A percentile compares a stretch with the other conserved stretches of the same genome.
Conservation (phyloP, 1,139 yeast species). For the Scheffersomyces insectosa region DNA sequence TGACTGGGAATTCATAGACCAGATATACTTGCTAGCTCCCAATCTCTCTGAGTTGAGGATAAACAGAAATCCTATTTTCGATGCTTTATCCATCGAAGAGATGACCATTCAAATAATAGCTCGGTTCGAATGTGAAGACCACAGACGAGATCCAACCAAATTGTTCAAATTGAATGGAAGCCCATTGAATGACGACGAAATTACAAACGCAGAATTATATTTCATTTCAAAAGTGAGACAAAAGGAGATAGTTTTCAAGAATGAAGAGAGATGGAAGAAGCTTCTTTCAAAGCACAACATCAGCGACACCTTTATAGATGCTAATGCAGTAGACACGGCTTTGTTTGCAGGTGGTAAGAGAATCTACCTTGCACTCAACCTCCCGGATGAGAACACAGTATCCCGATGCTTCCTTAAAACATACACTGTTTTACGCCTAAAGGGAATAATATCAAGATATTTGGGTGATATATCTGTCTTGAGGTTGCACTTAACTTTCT, state of each 20-base stretch:
- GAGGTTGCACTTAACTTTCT: slow-evolving; percentile 23
- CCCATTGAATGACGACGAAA: slow-evolving; percentile 42
- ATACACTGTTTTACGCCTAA: slow-evolving; percentile 28
- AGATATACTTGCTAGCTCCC: slow-evolving; percentile 31
- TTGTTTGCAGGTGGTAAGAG: not conserved
- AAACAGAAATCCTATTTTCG: slow-evolving; percentile 53
- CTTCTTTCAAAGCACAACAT: slow-evolving; percentile 28
- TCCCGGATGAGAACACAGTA: not conserved
- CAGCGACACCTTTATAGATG: slow-evolving; percentile 1
- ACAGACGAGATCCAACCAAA: slow-evolving; percentile 6
- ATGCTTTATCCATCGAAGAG: slow-evolving; percentile 30
- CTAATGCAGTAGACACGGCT: not conserved
- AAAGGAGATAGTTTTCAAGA: slow-evolving; percentile 27
- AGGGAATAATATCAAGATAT: slow-evolving; percentile 22
- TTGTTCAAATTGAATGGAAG: slow-evolving; percentile 59
- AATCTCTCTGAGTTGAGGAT: slow-evolving; percentile 46
- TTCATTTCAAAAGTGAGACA: slow-evolving; percentile 54
- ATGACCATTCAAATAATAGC: slow-evolving; percentile 49
- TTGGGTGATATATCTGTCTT: slow-evolving; percentile 9
- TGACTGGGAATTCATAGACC: slow-evolving; percentile 53
- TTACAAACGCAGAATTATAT: slow-evolving; percentile 67
- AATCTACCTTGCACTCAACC: not conserved
- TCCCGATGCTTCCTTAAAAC: not conserved
- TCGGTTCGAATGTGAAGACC: slow-evolving; percentile 35
- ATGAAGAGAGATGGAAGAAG: slow-evolving; percentile 23